Base-by-base conservation (phyloP, 1,284 basidiomycete genomes). In the Fistulina hepatica region DNA sequence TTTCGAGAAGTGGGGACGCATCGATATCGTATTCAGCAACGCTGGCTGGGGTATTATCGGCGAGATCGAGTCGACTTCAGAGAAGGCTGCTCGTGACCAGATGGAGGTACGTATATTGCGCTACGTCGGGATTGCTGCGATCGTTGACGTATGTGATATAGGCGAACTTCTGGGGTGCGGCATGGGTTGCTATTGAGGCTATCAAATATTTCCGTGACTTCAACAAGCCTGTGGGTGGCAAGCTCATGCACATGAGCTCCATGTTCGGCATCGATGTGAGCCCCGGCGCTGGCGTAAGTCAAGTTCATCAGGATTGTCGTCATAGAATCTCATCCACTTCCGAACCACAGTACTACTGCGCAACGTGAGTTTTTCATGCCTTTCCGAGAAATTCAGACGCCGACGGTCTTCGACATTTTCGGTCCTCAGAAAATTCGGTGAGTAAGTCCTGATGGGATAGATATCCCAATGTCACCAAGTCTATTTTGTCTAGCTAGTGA, bases 191-290 rank as follows among this genome's bases (percentile, higher is more conserved):
- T 9, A 37, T 28, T 34, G 21, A 46, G 26, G 39, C 44, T 5
- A 12, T 46, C 15, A n/a, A n/a, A 11, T 44, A 37, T 24, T 39
- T 46, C 26, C 39, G 44, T 17, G 25, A 44, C 9, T 36, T 44
- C 4, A 46, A 46, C 37, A 33, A 36, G 23, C 44, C 44, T 1
- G 2, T 15, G 2, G 44, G 44, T 8, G 44, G 44, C 4, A 30
- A 39, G 5, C 40, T 46, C 21, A 39, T 45, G 3, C 40, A 43
- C 25, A 45, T 45, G 44, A 45, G 44, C 31, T 46, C 44, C 12
- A 46, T 46, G 44, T 44, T 46, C 19, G 44, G 44, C 6, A 23
- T 46, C 7, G 44, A 46, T 13, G 34, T 40, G 9, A 33, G 42
- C 0, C 44, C 44, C 2, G 42, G 27, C 7, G 44, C 44, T 12